These are phyloP conservation scores for Emergomyces orientalis DNA, from an alignment of 2,329 filamentous ascomycete species.

Conservation along the genomic window DNA sequence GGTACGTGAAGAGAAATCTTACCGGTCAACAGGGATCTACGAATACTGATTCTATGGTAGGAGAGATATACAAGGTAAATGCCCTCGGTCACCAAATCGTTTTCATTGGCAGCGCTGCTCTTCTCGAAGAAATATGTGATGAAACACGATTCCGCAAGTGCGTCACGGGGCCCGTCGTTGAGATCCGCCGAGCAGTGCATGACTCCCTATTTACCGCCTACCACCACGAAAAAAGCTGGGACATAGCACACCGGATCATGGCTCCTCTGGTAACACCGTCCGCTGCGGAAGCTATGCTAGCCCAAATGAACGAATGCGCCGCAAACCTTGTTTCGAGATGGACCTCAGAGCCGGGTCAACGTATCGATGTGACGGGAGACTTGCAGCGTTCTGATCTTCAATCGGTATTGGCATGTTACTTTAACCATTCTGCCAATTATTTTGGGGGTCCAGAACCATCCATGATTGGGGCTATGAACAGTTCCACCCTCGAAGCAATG, in stretches of 20 bases:
- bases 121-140: slow-evolving; percentile 57
- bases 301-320: slow-evolving; percentile 43
- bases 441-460: slow-evolving; percentile 41
- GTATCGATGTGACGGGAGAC: slow-evolving; percentile 41
- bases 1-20: slow-evolving; percentile 25
- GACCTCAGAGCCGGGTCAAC: slow-evolving; percentile 29
- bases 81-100: slow-evolving; percentile 40
- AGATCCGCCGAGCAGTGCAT: slow-evolving; percentile 52
- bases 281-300: slow-evolving; percentile 34
- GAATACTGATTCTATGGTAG: slow-evolving; percentile 25
- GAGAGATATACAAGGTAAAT: slow-evolving; percentile 51
- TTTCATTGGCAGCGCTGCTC: slow-evolving; percentile 44
- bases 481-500: slow-evolving; percentile 48
- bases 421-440: slow-evolving; percentile 42
- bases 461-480: slow-evolving; percentile 47
- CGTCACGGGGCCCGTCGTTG: slow-evolving; percentile 44
- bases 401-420: slow-evolving; percentile 43
- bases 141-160: slow-evolving; percentile 51
- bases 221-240: slow-evolving; percentile 48
- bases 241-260: slow-evolving; percentile 48
- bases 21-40: too few relatives aligned
- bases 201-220: slow-evolving; percentile 59
- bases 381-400: slow-evolving; percentile 49
- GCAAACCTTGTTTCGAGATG: slow-evolving; percentile 45
- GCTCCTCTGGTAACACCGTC: slow-evolving; percentile 38